Evolutionary conservation across 1,139 yeast genomes (phyloP), one percentile per base, ranked within the genome.

Genomic region (Eremothecium coryli): DNA sequence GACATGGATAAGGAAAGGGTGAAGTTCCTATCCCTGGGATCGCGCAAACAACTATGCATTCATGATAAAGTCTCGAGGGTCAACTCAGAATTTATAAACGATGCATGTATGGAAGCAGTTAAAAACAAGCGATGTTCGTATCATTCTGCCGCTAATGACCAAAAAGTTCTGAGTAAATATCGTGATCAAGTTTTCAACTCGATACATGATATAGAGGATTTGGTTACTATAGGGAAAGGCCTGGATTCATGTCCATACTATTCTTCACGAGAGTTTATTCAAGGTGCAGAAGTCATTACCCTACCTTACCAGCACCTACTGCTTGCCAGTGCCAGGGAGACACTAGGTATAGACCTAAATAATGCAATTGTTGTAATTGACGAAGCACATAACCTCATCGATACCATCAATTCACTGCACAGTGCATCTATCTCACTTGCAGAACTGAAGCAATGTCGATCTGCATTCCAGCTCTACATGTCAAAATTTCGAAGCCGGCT

Each of bases 371-470:
- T 90, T 1, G 71, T 90, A 3, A 78, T 88, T 24, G 98, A 88
- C 53, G 98, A 88, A 52, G 97, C 97, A 0, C 98, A 88, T 53
- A 88, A 88, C 52, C 61, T 88, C 26, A 54, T 86, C 21, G 96
- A 86, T 46, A 76, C 88, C 0, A 74, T 88, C 4, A 71, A 79
- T 1, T 64, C 82, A 1, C 62, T 88, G 42, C 70, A 81, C 48
- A 84, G 95, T 0, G 69, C 75, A 1, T 57, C 70, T 3, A 62
- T 88, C 1, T 64, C 80, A 0, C 48, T 65, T 1, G 37, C 46
- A 0, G 88, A 82, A 20, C 60, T 82, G 9, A 38, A 51, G 4
- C 32, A 25, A 3, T 56, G 60, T 25, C 41, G 52, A 5, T 64
- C 73, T 1, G 60, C 70, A 4, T 52, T 86, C 32, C 65, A 70